Evolutionary conservation across 768 basidiomycete genomes (phyloP).

Genomic region (Tephrocybe sp.): DNA sequence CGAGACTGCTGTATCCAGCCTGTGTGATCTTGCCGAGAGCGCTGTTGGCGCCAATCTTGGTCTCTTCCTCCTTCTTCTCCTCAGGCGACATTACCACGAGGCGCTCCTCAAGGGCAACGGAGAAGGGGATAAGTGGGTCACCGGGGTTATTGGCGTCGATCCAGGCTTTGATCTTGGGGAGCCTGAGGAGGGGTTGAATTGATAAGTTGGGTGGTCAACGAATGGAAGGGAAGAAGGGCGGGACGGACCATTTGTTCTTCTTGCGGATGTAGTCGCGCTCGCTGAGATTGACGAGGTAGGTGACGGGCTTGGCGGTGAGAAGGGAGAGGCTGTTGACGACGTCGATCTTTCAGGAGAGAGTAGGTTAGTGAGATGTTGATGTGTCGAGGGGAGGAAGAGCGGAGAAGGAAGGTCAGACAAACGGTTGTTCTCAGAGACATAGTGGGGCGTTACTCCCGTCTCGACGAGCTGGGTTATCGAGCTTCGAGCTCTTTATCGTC

Average conservation of each 20-base stretch:
- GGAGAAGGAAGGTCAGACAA: slow-evolving; percentile 32
- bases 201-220: background rate
- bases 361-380: too few species aligned
- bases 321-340: slow-evolving; percentile 87
- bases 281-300: slow-evolving; percentile 96
- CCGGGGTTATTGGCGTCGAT: slow-evolving; percentile 96
- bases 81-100: slow-evolving; percentile 62
- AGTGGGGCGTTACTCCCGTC: slow-evolving; percentile 78
- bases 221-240: background rate
- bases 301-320: slow-evolving; percentile 95
- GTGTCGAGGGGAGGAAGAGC: background rate
- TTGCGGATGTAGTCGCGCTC: slow-evolving; percentile 94
- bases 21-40: slow-evolving; percentile 93
- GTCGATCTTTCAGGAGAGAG: slow-evolving; percentile 62
- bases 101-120: slow-evolving; percentile 93
- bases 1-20: slow-evolving; percentile 85
- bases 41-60: slow-evolving; percentile 70
- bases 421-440: slow-evolving; percentile 59
- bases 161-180: slow-evolving; percentile 97
- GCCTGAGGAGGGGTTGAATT: slow-evolving; percentile 39
- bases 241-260: slow-evolving; percentile 98
- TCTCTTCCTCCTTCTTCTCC: slow-evolving; percentile 77
- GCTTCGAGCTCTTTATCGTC: slow-evolving; percentile 78
- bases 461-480: slow-evolving; percentile 92
- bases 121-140: slow-evolving; percentile 95